These are phyloP conservation scores for Venturia pyrina DNA, from an alignment of 2,329 filamentous ascomycete genomes.

Conservation along the genomic window DNA sequence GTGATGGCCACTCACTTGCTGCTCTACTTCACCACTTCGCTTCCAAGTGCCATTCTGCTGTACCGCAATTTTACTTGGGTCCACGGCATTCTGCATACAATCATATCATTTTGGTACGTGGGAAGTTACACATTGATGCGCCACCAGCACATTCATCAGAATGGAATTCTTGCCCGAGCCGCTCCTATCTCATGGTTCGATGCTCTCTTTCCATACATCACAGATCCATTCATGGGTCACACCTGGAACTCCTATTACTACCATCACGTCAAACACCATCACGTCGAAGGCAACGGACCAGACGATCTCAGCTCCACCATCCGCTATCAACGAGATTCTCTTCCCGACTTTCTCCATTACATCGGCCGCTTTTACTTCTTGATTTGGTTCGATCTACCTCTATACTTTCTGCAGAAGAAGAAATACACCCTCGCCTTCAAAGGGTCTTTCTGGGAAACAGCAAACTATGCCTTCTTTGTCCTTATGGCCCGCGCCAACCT, in stretches of 20 bases:
- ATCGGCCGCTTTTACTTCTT: conserved; percentile 63
- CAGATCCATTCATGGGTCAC: conserved; percentile 69
- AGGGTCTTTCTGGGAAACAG: conserved; percentile 51
- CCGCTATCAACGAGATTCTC: conserved; percentile 61
- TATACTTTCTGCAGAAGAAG: conserved; percentile 60
- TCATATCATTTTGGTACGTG: conserved; percentile 58
- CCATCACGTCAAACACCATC: conserved; percentile 79
- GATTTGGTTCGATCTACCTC: conserved; percentile 63
- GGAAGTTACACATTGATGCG: conserved; percentile 72
- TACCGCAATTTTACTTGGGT: conserved; percentile 56
- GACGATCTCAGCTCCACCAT: conserved; percentile 68
- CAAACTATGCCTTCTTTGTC: conserved; percentile 45
- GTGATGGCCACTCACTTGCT: conserved; percentile 69
- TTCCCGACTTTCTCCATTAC: conserved; percentile 59
- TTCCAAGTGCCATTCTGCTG: conserved; percentile 58
- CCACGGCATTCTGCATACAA: conserved; percentile 56
- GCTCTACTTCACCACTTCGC: conserved; percentile 57
- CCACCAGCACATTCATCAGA: conserved; percentile 75
- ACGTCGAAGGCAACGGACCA: conserved; percentile 71
- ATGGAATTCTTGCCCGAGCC: conserved; percentile 52
- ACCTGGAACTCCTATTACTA: conserved; percentile 82
- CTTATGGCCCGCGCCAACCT: conserved; percentile 42
- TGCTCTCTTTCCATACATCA: conserved; percentile 58
- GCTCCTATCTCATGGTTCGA: conserved; percentile 45
- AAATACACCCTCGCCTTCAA: conserved; percentile 45